These are phyloP conservation scores for Colletotrichum tropicale DNA, from an alignment of 2,329 filamentous ascomycete species.

Conservation along the genomic window DNA sequence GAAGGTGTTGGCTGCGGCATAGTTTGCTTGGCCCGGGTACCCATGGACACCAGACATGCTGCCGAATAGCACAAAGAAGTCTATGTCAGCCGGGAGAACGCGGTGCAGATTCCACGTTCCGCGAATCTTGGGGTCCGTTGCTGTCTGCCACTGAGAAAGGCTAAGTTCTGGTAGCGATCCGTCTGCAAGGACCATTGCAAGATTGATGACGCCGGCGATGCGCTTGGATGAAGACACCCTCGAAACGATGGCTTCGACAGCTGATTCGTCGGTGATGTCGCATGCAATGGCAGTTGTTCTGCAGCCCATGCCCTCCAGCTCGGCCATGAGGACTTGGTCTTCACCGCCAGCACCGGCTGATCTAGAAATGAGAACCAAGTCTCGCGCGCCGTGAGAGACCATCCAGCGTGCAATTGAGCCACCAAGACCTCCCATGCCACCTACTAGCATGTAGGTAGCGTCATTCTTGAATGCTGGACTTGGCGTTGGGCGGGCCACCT, in stretches of 20 bases:
- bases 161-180: constrained; percentile 35
- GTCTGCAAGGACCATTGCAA: constrained; percentile 14
- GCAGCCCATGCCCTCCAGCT: neutral
- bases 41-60: constrained; percentile 39
- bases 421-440: constrained; percentile 35
- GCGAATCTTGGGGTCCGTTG: constrained; percentile 41
- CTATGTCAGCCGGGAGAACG: constrained; percentile 20
- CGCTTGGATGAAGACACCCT: neutral
- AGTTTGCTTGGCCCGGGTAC: constrained; percentile 40
- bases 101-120: constrained; percentile 49
- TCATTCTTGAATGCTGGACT: neutral
- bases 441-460: constrained; percentile 30
- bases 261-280: neutral
- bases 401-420: constrained; percentile 31
- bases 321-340: neutral
- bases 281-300: neutral
- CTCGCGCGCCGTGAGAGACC: constrained; percentile 28
- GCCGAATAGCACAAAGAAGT: constrained; percentile 42
- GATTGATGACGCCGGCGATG: neutral
- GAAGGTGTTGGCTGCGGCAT: constrained; percentile 45
- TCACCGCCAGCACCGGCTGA: constrained; percentile 14
- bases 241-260: neutral
- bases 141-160: constrained; percentile 35
- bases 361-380: constrained; percentile 29
- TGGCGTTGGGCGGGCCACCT: neutral